These are phyloP conservation scores for Stramenopiles sp. DNA, from an alignment of 352 stramenopile species.

Conservation along the genomic window DNA sequence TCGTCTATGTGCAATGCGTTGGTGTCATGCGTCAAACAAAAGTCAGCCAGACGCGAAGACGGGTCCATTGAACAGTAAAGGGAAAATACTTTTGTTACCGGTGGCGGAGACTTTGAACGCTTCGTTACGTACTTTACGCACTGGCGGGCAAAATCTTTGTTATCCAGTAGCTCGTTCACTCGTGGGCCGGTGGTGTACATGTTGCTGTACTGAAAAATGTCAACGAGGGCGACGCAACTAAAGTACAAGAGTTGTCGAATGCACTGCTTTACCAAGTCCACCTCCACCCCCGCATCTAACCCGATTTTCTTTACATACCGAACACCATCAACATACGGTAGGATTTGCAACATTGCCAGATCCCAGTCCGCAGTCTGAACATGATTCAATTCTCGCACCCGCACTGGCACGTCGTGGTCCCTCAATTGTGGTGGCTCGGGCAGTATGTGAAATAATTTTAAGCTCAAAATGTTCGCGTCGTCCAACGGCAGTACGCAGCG, in stretches of 20 bases:
- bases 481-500: constrained; percentile 57
- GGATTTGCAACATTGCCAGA: constrained; percentile 55
- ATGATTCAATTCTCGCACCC: constrained; percentile 41
- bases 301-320: constrained; percentile 66
- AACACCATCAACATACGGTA: constrained; percentile 66
- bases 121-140: constrained; percentile 55
- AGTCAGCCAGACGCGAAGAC: constrained; percentile 50
- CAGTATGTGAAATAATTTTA: constrained; percentile 54
- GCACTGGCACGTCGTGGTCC: constrained; percentile 58
- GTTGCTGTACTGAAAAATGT: constrained; percentile 70
- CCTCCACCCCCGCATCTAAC: constrained; percentile 56
- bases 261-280: constrained; percentile 50
- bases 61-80: constrained; percentile 59
- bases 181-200: constrained; percentile 49
- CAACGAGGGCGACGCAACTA: constrained; percentile 57
- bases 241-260: constrained; percentile 62
- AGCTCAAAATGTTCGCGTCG: constrained; percentile 52
- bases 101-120: constrained; percentile 32
- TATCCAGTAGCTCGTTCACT: constrained; percentile 36
- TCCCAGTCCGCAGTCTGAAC: constrained; percentile 46
- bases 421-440: constrained; percentile 39
- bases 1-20: constrained; percentile 42
- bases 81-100: constrained; percentile 51
- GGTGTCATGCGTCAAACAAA: constrained; percentile 47
- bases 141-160: constrained; percentile 34